Percentiles rank a stretch among this genome's conserved stretches.
phyloP scores from a whole-genome alignment of 306 rosid species.

The Cicer pinnatifidum region DNA sequence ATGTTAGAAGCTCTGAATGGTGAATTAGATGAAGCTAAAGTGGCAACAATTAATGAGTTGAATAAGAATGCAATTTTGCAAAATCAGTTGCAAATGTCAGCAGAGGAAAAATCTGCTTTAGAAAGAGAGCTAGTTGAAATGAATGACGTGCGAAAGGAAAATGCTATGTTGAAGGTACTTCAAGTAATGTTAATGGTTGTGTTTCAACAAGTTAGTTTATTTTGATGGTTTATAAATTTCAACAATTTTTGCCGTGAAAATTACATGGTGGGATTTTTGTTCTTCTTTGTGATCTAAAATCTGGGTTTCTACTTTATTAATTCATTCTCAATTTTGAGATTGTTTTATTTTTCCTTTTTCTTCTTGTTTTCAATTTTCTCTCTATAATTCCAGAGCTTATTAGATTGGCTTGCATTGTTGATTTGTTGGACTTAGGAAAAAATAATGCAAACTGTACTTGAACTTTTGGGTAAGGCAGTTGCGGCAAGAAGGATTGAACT shows the following conservation, averaged over 20 bases:
- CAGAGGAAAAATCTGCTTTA: conserved; percentile 71
- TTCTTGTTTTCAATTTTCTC: no score
- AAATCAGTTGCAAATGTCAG: conserved; percentile 74
- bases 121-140: conserved; percentile 74
- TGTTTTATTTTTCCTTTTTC: not conserved
- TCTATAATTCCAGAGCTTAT: not conserved
- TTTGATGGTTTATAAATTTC: conserved; percentile 15
- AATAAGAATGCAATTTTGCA: conserved; percentile 84
- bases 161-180: conserved; percentile 71
- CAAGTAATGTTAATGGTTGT: conserved; percentile 17
- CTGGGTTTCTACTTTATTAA: not conserved
- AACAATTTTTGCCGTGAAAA: not conserved
- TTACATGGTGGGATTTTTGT: conserved; percentile 3
- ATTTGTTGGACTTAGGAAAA: not conserved
- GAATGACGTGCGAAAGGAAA: conserved; percentile 79
- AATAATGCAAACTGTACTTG: not conserved
- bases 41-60: conserved; percentile 73
- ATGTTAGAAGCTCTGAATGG: conserved; percentile 64
- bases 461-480: not conserved
- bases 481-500: not conserved
- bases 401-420: not conserved
- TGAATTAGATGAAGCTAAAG: conserved; percentile 80
- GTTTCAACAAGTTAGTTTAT: conserved; percentile 21
- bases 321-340: conserved; percentile 6
- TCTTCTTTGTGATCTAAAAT: conserved; percentile 14